Evolutionary conservation across 1,139 yeast species (phyloP).

Genomic region (Meyerozyma sp.): DNA sequence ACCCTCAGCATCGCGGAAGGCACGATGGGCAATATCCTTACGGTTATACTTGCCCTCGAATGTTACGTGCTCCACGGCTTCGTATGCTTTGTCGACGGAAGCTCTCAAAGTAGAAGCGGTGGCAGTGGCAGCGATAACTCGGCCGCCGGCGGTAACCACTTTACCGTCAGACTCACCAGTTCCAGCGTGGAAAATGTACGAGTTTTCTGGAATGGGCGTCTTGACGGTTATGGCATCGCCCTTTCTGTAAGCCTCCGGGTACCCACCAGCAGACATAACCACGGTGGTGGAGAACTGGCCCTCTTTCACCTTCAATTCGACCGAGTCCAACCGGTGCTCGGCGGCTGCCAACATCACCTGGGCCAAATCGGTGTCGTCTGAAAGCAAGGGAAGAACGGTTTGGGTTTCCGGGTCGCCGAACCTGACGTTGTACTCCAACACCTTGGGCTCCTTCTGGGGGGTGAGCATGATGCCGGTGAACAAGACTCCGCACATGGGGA

Average conservation of each 20-base stretch:
- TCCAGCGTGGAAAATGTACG: slow-evolving; percentile 93
- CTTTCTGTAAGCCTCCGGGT: slow-evolving; percentile 81
- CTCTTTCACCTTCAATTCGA: slow-evolving; percentile 55
- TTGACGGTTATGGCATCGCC: slow-evolving; percentile 76
- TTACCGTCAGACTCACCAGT: slow-evolving; percentile 56
- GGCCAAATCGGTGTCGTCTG: slow-evolving; percentile 83
- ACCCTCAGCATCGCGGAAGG: slow-evolving; percentile 56
- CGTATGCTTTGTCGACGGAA: slow-evolving; percentile 82
- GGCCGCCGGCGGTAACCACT: slow-evolving; percentile 86
- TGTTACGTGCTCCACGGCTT: slow-evolving; percentile 70
- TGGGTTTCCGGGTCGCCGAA: slow-evolving; percentile 99
- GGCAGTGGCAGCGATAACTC: slow-evolving; percentile 95
- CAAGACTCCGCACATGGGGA: slow-evolving; percentile 91
- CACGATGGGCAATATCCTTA: slow-evolving; percentile 93
- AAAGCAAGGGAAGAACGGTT: slow-evolving; percentile 82
- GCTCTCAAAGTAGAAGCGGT: slow-evolving; percentile 67
- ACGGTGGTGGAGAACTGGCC: slow-evolving; percentile 80
- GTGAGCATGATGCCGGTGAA: slow-evolving; percentile 97
- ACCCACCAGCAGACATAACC: slow-evolving; percentile 95
- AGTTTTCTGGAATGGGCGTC: slow-evolving; percentile 43
- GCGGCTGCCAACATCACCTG: slow-evolving; percentile 91
- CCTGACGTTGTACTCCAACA: slow-evolving; percentile 93
- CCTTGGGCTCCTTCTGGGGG: slow-evolving; percentile 77
- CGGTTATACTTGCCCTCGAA: slow-evolving; percentile 80
- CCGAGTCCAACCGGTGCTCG: slow-evolving; percentile 89